Percentiles rank a stretch among this genome's conserved stretches.
These are phyloP conservation scores for Mimosa pudica DNA, from an alignment of 306 rosid genomes.

Conservation along the genomic window DNA sequence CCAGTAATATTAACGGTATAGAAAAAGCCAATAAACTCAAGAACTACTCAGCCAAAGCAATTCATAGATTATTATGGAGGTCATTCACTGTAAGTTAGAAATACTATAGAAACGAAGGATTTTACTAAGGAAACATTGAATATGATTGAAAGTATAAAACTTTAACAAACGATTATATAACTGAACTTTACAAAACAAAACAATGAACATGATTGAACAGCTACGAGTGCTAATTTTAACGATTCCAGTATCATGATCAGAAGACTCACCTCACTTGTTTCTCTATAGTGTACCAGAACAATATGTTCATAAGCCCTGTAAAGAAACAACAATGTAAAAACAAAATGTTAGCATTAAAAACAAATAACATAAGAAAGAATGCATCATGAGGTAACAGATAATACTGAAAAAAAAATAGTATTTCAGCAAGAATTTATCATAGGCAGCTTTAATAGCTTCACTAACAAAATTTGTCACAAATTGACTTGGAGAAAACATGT, in stretches of 20 bases:
- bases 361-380: constrained; percentile 4
- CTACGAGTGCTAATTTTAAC: background rate
- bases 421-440: constrained; percentile 30
- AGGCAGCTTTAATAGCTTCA: constrained; percentile 20
- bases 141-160: constrained; percentile 28
- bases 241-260: constrained; percentile 31
- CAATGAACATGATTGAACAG: background rate
- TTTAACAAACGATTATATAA: constrained; percentile 23
- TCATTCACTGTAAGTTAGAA: constrained; percentile 12
- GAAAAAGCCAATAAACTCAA: constrained; percentile 14
- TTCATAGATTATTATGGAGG: background rate
- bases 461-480: background rate
- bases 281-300: constrained; percentile 96
- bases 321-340: constrained; percentile 41
- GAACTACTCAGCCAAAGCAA: constrained; percentile 4
- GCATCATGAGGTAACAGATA: background rate
- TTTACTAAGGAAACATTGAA: background rate
- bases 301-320: constrained; percentile 87
- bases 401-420: background rate
- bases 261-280: constrained; percentile 73
- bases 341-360: constrained; percentile 28
- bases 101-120: constrained; percentile 6
- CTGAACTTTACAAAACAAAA: constrained; percentile 8
- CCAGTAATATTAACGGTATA: constrained; percentile 4
- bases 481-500: too few species aligned